A percentile compares a stretch with the other conserved stretches of the same genome.
Evolutionary conservation across 2,329 filamentous ascomycete species (phyloP).

Genomic region (Nigrospora sphaerica): DNA sequence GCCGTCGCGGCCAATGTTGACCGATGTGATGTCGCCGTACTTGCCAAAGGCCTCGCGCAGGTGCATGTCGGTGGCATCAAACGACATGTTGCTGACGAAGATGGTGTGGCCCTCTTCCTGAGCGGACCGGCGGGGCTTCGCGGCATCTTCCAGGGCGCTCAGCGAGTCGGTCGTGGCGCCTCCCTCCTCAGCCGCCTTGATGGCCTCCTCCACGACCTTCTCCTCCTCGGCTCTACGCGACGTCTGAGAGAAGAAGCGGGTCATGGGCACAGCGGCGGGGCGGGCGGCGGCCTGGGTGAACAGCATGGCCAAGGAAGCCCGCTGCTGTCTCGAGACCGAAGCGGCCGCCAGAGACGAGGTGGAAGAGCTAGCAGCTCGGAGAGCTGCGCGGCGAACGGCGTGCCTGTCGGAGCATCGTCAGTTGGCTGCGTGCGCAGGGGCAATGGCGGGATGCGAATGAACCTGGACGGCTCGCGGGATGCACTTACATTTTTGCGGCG

Average conservation of each 20-base stretch:
- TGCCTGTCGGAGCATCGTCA: constrained; percentile 13
- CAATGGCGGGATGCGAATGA: not conserved
- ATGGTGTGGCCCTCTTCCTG: constrained; percentile 27
- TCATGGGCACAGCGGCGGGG: constrained; percentile 6
- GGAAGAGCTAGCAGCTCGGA: constrained; percentile 21
- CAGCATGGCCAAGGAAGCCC: constrained; percentile 17
- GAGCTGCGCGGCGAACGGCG: constrained; percentile 22
- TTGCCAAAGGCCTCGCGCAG: constrained; percentile 51
- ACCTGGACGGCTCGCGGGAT: not conserved
- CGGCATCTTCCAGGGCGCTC: not conserved
- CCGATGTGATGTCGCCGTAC: constrained; percentile 18
- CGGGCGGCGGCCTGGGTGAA: constrained; percentile 15
- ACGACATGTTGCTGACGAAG: constrained; percentile 65
- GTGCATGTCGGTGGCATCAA: constrained; percentile 56
- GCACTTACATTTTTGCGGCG: too few relatives aligned
- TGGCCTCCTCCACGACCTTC: constrained; percentile 3
- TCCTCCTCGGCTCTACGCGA: constrained; percentile 10
- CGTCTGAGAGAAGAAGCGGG: constrained; percentile 24
- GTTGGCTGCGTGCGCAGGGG: not conserved
- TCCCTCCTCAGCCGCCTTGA: not conserved
- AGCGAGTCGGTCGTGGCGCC: not conserved
- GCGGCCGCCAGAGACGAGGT: constrained; percentile 8
- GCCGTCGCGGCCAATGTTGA: constrained; percentile 16
- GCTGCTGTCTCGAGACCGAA: constrained; percentile 19
- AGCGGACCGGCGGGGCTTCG: not conserved